phyloP scores from a whole-genome alignment of 148 eudicot species.

The Limonium bicolor region DNA sequence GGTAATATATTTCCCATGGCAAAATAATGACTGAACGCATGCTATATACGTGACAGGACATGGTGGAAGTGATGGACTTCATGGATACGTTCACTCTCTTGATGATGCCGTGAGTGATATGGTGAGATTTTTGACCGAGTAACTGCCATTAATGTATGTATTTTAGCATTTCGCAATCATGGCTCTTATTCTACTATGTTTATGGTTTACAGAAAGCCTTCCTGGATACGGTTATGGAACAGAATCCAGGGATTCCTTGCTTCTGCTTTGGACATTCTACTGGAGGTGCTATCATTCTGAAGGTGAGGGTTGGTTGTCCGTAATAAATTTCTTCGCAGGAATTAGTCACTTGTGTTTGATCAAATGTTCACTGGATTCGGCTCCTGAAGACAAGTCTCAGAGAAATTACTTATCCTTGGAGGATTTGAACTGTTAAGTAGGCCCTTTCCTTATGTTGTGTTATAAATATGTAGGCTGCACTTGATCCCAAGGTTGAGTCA shows the following conservation, averaged over 20 bases:
- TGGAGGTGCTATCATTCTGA: conserved; percentile 80
- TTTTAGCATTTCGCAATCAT: background rate
- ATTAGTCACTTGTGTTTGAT: too few relatives aligned
- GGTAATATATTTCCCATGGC: background rate
- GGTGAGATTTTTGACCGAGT: conserved; percentile 53
- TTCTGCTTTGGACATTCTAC: conserved; percentile 95
- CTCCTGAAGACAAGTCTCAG: too few relatives aligned
- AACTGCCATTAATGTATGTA: background rate
- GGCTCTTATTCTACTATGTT: too few relatives aligned
- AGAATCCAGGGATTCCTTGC: conserved; percentile 71
- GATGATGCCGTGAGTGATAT: conserved; percentile 86
- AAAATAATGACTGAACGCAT: background rate
- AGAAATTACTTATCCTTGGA: background rate
- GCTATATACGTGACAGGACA: conserved; percentile 55
- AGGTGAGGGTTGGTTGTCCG: too few relatives aligned
- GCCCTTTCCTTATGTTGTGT: background rate
- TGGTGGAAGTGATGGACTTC: conserved; percentile 95
- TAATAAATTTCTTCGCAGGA: too few relatives aligned
- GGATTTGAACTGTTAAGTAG: background rate
- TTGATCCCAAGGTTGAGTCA: conserved; percentile 14
- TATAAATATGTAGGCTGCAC: conserved; percentile 20
- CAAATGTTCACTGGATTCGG: too few relatives aligned
- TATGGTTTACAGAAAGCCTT: conserved; percentile 56
- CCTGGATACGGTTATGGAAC: conserved; percentile 46
- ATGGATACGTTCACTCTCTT: conserved; percentile 92